Conservation (phyloP, 345 rosid species). For the Eucalyptus microcorys region DNA sequence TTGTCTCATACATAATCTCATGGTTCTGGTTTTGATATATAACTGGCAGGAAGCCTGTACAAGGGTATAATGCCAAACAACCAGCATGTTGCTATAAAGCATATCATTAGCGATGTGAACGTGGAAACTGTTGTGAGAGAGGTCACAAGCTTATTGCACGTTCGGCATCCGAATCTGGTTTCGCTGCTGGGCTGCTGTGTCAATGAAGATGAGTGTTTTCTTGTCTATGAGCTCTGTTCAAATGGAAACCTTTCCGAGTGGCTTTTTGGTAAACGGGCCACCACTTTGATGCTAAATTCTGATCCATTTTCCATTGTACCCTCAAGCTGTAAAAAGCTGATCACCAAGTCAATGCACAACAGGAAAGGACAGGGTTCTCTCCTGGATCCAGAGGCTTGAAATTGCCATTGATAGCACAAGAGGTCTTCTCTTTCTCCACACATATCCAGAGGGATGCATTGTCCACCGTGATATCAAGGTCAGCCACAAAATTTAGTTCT, state of each 20-base stretch:
- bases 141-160: constrained; percentile 19
- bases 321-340: neutral
- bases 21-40: neutral
- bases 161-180: constrained; percentile 28
- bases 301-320: neutral
- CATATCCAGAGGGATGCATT: constrained; percentile 34
- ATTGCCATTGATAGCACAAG: constrained; percentile 31
- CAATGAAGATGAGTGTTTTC: constrained; percentile 27
- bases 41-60: constrained; percentile 30
- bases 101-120: constrained; percentile 23
- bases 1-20: neutral
- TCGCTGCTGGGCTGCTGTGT: constrained; percentile 27
- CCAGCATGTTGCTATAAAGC: constrained; percentile 29
- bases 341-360: neutral
- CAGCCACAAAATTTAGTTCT: neutral
- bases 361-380: constrained; percentile 26
- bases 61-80: constrained; percentile 21
- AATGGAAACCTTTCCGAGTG: constrained; percentile 37
- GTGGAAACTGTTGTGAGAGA: constrained; percentile 40
- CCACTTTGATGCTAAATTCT: neutral
- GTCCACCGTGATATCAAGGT: constrained; percentile 53
- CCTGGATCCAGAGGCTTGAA: constrained; percentile 39
- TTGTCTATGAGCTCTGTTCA: constrained; percentile 33
- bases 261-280: constrained; percentile 18
- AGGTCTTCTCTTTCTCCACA: constrained; percentile 37